Conservation (phyloP, 2,329 filamentous ascomycete species). For the Pseudocercospora pini-densiflorae region DNA sequence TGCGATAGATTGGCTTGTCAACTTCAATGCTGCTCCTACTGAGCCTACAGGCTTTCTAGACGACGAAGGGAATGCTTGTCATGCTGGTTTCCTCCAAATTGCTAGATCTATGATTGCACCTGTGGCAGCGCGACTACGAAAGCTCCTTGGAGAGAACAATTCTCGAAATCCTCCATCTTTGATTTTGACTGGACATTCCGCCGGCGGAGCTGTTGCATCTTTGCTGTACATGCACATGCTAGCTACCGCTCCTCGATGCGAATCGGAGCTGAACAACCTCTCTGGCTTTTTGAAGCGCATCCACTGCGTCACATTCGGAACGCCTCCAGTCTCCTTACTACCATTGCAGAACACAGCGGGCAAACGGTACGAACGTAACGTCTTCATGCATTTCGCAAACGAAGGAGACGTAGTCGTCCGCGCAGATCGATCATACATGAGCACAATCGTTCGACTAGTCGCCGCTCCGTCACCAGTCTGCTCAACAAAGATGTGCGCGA, state of each 20-base stretch:
- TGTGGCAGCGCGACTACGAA: constrained; percentile 71
- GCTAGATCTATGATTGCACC: constrained; percentile 75
- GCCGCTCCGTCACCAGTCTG: constrained; percentile 47
- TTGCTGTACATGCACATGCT: constrained; percentile 85
- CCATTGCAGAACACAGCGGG: constrained; percentile 65
- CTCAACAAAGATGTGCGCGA: constrained; percentile 12
- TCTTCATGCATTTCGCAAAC: constrained; percentile 82
- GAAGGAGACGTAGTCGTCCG: constrained; percentile 82
- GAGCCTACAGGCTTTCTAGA: constrained; percentile 74
- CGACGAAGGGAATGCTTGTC: constrained; percentile 76
- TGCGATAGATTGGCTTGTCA: constrained; percentile 86
- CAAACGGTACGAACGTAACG: constrained; percentile 60
- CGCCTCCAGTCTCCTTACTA: constrained; percentile 74
- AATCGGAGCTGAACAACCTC: constrained; percentile 71
- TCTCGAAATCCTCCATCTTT: constrained; percentile 68
- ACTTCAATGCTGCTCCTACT: constrained; percentile 71
- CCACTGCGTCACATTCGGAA: constrained; percentile 86
- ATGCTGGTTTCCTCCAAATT: constrained; percentile 77
- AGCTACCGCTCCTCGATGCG: constrained; percentile 53
- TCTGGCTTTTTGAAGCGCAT: constrained; percentile 74
- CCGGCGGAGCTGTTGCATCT: constrained; percentile 80
- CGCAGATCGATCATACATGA: constrained; percentile 77
- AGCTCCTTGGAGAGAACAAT: constrained; percentile 74
- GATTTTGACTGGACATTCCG: constrained; percentile 84
- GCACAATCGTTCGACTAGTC: constrained; percentile 72